phyloP scores from a whole-genome alignment of 2,329 filamentous ascomycete species.

The Volutella citrinella region DNA sequence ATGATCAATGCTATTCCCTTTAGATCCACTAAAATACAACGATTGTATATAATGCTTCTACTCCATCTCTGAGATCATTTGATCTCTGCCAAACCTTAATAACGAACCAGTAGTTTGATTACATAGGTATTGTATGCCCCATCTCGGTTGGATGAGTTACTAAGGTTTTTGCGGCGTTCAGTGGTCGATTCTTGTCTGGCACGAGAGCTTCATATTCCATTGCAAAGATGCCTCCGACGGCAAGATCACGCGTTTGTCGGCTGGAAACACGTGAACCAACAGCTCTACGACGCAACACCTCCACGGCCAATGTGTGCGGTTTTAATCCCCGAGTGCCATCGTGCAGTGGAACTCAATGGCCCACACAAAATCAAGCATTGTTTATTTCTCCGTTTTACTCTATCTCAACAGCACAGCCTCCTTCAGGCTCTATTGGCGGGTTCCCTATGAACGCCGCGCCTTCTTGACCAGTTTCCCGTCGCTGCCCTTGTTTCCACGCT shows the following conservation, averaged over 20 bases:
- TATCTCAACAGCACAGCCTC: conserved; percentile 2
- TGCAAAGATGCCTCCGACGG: no score
- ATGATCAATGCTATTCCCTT: not conserved
- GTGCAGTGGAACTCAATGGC: not conserved
- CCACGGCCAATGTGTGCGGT: not conserved
- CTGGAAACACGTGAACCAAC: no score
- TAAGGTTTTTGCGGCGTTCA: not conserved
- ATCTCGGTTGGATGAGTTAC: not conserved
- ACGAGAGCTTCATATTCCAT: no score
- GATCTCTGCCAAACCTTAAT: conserved; percentile 1
- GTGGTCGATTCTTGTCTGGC: conserved; percentile 1
- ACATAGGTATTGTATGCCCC: not conserved
- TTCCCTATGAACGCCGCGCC: conserved; percentile 1
- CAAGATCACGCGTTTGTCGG: no score
- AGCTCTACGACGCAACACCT: not conserved
- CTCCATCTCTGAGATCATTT: not conserved
- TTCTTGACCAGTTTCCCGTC: conserved; percentile 1
- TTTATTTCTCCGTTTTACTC: conserved; percentile 2
- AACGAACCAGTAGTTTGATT: not conserved
- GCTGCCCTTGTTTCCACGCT: conserved; percentile 2
- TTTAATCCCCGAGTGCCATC: conserved; percentile 1
- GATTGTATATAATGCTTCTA: not conserved
- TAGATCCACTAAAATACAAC: not conserved
- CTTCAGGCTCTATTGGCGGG: conserved; percentile 3
- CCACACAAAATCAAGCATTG: no score